Conservation (phyloP, 305 asterid genomes). For the Striga hermonthica region DNA sequence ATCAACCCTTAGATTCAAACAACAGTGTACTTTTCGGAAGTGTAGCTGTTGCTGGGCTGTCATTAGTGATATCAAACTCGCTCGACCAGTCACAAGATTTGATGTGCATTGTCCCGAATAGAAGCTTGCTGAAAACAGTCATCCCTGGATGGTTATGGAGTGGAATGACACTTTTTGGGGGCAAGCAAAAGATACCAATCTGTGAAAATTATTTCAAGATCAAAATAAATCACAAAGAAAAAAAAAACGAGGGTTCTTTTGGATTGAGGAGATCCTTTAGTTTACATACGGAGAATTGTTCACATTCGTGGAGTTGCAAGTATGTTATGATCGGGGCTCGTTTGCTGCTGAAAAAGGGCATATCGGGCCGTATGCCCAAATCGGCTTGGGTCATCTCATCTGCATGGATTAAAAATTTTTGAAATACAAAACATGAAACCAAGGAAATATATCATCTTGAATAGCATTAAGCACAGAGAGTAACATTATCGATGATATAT, state of each 20-base stretch:
- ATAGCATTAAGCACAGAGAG: no score
- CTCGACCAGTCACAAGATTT: conserved; percentile 71
- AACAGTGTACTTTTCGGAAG: conserved; percentile 38
- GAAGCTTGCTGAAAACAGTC: conserved; percentile 91
- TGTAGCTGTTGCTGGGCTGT: conserved; percentile 3
- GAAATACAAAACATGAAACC: background rate
- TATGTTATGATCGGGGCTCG: conserved; percentile 56
- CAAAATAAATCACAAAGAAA: no score
- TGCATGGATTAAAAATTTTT: conserved; percentile 31
- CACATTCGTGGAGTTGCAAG: conserved; percentile 56
- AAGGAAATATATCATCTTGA: background rate
- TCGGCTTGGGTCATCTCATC: conserved; percentile 66
- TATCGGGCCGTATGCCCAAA: conserved; percentile 52
- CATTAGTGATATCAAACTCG: conserved; percentile 29
- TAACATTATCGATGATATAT: no score
- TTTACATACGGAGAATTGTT: conserved; percentile 62
- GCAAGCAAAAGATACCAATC: conserved; percentile 93
- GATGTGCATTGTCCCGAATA: conserved; percentile 84
- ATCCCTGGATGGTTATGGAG: conserved; percentile 92
- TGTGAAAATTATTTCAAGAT: conserved; percentile 16
- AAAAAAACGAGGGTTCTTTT: no score
- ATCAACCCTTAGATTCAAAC: background rate
- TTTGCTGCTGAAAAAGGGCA: conserved; percentile 53
- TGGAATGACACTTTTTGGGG: conserved; percentile 75
- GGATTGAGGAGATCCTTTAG: background rate